A percentile compares a stretch with the other conserved stretches of the same genome.
Conservation (phyloP, 1,284 basidiomycete species). For the Hypsizygus ulmarius region DNA sequence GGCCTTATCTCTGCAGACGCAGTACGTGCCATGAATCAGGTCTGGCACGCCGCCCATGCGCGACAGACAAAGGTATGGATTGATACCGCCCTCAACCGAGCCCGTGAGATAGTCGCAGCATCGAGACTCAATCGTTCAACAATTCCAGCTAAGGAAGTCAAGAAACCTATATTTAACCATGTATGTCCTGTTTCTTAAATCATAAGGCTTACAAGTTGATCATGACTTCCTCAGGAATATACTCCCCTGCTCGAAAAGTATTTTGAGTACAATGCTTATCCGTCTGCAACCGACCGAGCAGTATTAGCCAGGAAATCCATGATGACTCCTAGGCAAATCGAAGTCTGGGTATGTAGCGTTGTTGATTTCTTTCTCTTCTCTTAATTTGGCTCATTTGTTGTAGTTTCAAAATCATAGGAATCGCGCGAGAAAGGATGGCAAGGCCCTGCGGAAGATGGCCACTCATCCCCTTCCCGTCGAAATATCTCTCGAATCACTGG, state of each 20-base stretch:
- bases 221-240: constrained; percentile 37
- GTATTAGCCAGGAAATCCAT: constrained; percentile 41
- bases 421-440: constrained; percentile 32
- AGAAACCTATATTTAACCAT: too few relatives aligned
- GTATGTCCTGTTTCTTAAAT: neutral
- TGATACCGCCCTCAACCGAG: too few relatives aligned
- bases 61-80: too few relatives aligned
- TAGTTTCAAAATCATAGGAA: constrained; percentile 49
- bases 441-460: constrained; percentile 11
- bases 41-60: too few relatives aligned
- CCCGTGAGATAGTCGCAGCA: too few relatives aligned
- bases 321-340: constrained; percentile 52
- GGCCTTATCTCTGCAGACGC: too few relatives aligned
- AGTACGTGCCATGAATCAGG: too few relatives aligned
- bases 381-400: neutral
- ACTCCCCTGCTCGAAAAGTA: constrained; percentile 47
- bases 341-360: constrained; percentile 48
- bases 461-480: constrained; percentile 17
- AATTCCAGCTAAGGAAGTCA: too few relatives aligned
- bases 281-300: constrained; percentile 41
- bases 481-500: constrained; percentile 19
- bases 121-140: too few relatives aligned
- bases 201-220: too few relatives aligned
- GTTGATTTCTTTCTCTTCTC: neutral
- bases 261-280: constrained; percentile 50